Evolutionary conservation across 768 basidiomycete species (phyloP).

Genomic region (Podaxis sp.): DNA sequence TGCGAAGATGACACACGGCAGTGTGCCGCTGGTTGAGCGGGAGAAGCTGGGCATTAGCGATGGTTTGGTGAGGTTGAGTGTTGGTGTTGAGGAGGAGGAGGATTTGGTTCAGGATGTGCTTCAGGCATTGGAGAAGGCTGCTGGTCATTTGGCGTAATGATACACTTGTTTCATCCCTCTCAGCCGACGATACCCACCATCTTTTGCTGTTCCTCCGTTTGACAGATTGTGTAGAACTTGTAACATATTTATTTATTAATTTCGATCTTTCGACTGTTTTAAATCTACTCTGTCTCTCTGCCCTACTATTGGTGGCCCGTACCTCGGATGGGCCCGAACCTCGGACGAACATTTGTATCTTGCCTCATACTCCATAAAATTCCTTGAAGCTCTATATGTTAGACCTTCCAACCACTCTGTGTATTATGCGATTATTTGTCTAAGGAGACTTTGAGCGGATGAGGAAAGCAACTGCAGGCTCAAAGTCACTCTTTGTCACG

Average conservation of each 20-base stretch:
- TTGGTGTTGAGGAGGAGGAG: slow-evolving; percentile 86
- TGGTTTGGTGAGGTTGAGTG: slow-evolving; percentile 74
- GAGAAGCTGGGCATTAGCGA: slow-evolving; percentile 74
- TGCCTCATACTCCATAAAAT: too few relatives aligned
- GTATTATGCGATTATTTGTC: too few relatives aligned
- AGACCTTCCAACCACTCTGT: too few relatives aligned
- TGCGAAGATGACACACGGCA: slow-evolving; percentile 85
- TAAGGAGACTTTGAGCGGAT: too few relatives aligned
- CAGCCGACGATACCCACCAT: neutral
- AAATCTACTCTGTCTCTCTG: neutral
- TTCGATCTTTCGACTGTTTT: neutral
- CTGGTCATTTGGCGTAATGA: slow-evolving; percentile 10
- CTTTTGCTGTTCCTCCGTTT: neutral
- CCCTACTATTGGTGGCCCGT: neutral
- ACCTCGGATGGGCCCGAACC: too few relatives aligned
- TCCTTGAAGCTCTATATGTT: too few relatives aligned
- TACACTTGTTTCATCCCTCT: neutral
- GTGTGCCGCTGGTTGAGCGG: slow-evolving; percentile 68
- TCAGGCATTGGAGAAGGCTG: slow-evolving; percentile 56
- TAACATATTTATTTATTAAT: neutral
- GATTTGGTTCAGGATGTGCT: slow-evolving; percentile 77
- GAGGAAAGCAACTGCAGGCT: too few relatives aligned
- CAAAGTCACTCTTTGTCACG: too few relatives aligned
- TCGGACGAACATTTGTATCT: too few relatives aligned
- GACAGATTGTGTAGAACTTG: neutral